A percentile compares a stretch with the other conserved stretches of the same genome.
These are phyloP conservation scores for Backusella sp. DNA, from an alignment of 192 early-diverging fungal species.

Conservation along the genomic window DNA sequence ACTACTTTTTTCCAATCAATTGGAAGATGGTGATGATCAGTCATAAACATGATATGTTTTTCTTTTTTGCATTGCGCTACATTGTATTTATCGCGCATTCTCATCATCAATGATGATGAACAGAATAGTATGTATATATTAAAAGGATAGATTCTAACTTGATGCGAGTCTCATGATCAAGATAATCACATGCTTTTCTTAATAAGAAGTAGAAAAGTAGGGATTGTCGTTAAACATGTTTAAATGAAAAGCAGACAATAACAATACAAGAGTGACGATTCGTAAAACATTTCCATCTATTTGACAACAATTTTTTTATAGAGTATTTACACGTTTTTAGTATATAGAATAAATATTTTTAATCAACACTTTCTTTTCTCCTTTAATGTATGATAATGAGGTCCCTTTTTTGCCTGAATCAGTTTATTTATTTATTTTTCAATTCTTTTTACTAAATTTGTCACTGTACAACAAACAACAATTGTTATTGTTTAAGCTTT, in stretches of 20 bases:
- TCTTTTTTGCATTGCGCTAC: too few relatives aligned
- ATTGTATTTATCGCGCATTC: too few relatives aligned
- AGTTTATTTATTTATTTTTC: not conserved
- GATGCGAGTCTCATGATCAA: not conserved
- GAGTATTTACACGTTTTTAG: not conserved
- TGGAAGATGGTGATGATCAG: too few relatives aligned
- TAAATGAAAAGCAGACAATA: not conserved
- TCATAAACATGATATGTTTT: too few relatives aligned
- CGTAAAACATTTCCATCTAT: not conserved
- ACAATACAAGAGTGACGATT: not conserved
- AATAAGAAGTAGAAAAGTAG: not conserved
- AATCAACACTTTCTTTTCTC: not conserved
- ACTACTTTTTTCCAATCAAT: too few relatives aligned
- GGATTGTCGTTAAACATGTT: not conserved
- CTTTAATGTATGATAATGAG: constrained; percentile 2
- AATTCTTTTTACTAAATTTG: not conserved
- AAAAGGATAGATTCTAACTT: not conserved
- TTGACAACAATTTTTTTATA: not conserved
- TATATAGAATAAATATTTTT: not conserved
- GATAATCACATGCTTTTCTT: not conserved
- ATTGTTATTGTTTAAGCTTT: not conserved
- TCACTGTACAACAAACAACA: not conserved
- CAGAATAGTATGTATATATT: not conserved
- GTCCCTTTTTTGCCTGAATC: not conserved
- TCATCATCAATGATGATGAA: too few relatives aligned